Conservation (phyloP, 2,329 filamentous ascomycete species). For the Periconia macrospinosa region DNA sequence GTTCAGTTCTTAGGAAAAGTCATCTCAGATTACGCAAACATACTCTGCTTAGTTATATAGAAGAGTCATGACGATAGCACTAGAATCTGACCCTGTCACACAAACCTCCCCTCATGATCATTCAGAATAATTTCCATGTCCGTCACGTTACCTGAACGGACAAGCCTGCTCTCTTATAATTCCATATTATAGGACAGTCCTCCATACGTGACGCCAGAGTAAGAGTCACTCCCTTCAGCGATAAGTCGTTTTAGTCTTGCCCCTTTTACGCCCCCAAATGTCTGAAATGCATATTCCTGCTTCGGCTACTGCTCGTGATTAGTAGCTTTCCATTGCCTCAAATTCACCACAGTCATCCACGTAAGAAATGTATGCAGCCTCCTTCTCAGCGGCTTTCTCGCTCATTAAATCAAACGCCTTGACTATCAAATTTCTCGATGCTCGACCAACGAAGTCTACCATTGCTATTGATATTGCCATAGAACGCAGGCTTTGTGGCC, state of each 20-base stretch:
- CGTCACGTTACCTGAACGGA: constrained; percentile 41
- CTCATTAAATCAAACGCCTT: constrained; percentile 48
- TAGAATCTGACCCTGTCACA: too few species aligned
- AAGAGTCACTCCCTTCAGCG: constrained; percentile 66
- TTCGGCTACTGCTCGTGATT: constrained; percentile 30
- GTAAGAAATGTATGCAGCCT: constrained; percentile 61
- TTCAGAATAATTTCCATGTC: too few species aligned
- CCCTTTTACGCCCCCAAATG: constrained; percentile 25
- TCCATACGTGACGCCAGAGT: constrained; percentile 63
- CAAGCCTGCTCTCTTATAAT: constrained; percentile 57
- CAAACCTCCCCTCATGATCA: too few species aligned
- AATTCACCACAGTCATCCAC: constrained; percentile 57
- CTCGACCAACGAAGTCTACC: constrained; percentile 56
- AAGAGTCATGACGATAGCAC: too few species aligned
- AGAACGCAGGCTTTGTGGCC: constrained; percentile 67
- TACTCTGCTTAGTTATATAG: too few species aligned
- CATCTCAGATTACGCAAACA: too few species aligned
- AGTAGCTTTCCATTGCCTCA: constrained; percentile 51
- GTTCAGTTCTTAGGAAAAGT: too few species aligned
- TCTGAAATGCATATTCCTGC: constrained; percentile 47
- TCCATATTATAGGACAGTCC: constrained; percentile 65
- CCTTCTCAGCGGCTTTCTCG: constrained; percentile 30
- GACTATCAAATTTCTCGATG: constrained; percentile 47
- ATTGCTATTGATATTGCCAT: constrained; percentile 63
- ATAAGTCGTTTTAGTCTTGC: constrained; percentile 52